Percentiles rank a stretch among this genome's conserved stretches.
Evolutionary conservation across 345 rosid genomes (phyloP).

Genomic region (Salix purpurea): DNA sequence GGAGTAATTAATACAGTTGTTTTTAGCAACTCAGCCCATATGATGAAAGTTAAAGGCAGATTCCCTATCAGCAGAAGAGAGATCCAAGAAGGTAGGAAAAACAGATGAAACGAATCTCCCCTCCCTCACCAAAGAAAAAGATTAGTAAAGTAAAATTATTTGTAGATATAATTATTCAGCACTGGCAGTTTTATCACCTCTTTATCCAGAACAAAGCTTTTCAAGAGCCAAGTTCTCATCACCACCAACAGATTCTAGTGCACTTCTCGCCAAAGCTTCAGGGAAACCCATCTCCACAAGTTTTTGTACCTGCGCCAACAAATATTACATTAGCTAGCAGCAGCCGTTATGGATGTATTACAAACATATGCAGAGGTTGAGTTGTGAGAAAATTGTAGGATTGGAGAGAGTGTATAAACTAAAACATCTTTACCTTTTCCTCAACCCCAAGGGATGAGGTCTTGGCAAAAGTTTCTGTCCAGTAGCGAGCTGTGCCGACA

Average conservation of each 20-base stretch:
- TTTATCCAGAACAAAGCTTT: constrained; percentile 62
- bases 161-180: not conserved
- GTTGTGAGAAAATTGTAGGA: not conserved
- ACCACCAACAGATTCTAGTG: constrained; percentile 77
- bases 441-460: constrained; percentile 65
- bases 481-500: constrained; percentile 87
- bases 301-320: constrained; percentile 54
- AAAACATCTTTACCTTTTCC: constrained; percentile 56
- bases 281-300: constrained; percentile 97
- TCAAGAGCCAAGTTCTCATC: constrained; percentile 97
- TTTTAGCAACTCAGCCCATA: not conserved
- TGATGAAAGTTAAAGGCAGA: not conserved
- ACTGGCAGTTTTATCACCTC: not conserved
- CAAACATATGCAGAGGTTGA: not conserved
- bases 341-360: not conserved
- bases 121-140: not conserved
- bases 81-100: not conserved
- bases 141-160: not conserved
- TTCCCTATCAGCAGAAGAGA: not conserved
- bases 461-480: constrained; percentile 97
- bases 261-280: constrained; percentile 66
- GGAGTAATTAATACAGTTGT: not conserved
- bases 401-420: not conserved
- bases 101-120: not conserved
- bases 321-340: not conserved